Conservation (phyloP, 352 stramenopile genomes). For the Globisporangium viniferum region DNA sequence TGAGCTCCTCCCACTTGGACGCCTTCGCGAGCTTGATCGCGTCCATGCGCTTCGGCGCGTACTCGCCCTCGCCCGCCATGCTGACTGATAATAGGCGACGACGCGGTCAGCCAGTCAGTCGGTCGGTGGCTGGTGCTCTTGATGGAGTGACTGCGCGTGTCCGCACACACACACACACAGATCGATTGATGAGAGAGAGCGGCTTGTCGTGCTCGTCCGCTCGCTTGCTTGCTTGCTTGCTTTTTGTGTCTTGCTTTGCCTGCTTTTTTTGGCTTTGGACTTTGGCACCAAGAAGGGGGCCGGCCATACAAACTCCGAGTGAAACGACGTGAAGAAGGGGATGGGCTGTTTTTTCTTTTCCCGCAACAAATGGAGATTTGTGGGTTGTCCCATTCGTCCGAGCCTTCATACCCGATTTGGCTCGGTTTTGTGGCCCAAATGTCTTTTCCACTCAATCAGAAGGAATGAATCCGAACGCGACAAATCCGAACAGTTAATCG, state of each 20-base stretch:
- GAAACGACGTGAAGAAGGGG: not conserved
- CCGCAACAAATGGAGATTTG: no score
- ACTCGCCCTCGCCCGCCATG: conserved; percentile 18
- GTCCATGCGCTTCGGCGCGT: conserved; percentile 64
- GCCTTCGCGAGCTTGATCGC: conserved; percentile 83
- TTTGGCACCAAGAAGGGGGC: not conserved
- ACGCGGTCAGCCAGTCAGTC: no score
- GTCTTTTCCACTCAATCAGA: no score
- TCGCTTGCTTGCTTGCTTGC: not conserved
- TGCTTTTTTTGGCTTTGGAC: not conserved
- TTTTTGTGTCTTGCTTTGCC: not conserved
- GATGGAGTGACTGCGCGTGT: not conserved
- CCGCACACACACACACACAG: not conserved
- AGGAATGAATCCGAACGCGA: no score
- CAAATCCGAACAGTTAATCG: no score
- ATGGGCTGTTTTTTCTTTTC: not conserved
- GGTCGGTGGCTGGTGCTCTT: no score
- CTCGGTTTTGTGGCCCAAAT: no score
- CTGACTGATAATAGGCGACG: not conserved
- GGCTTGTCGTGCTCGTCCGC: not conserved
- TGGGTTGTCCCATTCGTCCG: no score
- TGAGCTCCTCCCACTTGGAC: conserved; percentile 79
- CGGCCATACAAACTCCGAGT: not conserved
- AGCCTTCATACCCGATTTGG: no score
- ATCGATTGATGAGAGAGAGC: not conserved